These are phyloP conservation scores for Paracamarosporium sp. DNA, from an alignment of 2,329 filamentous ascomycete species.

Conservation along the genomic window DNA sequence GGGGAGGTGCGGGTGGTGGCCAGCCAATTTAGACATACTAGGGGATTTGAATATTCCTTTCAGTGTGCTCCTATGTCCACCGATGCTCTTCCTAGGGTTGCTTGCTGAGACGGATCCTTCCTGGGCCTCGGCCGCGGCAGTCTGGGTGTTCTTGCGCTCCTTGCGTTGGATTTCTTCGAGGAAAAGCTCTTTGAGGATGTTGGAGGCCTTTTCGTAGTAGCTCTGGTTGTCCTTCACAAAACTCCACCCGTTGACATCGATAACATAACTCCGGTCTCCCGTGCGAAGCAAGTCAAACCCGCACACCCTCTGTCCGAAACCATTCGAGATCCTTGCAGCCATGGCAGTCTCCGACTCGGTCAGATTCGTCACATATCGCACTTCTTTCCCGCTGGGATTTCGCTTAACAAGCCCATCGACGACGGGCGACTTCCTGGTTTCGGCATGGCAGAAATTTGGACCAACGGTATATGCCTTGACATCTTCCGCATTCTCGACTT, in stretches of 20 bases:
- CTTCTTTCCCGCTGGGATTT: constrained; percentile 96
- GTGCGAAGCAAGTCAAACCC: constrained; percentile 93
- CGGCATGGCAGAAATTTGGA: constrained; percentile 89
- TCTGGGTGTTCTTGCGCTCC: constrained; percentile 52
- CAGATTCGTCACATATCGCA: constrained; percentile 90
- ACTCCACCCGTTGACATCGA: constrained; percentile 99
- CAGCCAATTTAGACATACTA: constrained; percentile 66
- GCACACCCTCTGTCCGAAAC: constrained; percentile 94
- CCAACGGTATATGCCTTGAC: constrained; percentile 99
- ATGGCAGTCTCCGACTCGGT: constrained; percentile 81
- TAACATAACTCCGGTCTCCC: constrained; percentile 90
- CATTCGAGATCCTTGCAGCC: constrained; percentile 86
- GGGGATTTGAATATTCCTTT: constrained; percentile 70
- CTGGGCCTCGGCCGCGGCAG: constrained; percentile 43
- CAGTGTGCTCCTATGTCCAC: constrained; percentile 53
- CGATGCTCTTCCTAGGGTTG: constrained; percentile 41
- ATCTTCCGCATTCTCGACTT: constrained; percentile 95
- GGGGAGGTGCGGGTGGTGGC: constrained; percentile 51
- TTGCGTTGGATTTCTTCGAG: constrained; percentile 75
- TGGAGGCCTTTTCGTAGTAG: constrained; percentile 92
- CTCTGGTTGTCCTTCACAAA: constrained; percentile 99
- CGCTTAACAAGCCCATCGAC: constrained; percentile 95
- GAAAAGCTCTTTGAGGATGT: constrained; percentile 87
- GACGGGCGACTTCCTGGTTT: constrained; percentile 95
- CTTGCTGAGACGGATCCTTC: constrained; percentile 20